Conservation (phyloP, 306 rosid genomes). For the Spatholobus suberectus region DNA sequence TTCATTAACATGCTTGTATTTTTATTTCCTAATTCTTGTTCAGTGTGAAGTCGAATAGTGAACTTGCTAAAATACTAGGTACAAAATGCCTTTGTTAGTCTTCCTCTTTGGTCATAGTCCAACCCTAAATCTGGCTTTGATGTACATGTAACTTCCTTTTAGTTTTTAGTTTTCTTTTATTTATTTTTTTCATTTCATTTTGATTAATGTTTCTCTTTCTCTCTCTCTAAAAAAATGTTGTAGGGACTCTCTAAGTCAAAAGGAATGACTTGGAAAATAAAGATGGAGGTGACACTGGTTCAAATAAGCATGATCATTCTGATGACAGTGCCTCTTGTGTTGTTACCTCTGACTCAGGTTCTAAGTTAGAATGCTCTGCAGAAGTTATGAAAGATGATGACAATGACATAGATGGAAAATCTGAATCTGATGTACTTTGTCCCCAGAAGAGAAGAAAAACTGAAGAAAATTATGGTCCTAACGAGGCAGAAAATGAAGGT, state of each 20-base stretch:
- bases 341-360: constrained; percentile 44
- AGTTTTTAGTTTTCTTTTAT: not conserved
- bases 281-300: constrained; percentile 41
- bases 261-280: constrained; percentile 47
- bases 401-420: constrained; percentile 39
- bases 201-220: not conserved
- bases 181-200: not conserved
- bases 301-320: constrained; percentile 46
- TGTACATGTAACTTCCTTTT: not conserved
- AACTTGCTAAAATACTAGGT: not conserved
- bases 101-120: not conserved
- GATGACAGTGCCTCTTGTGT: constrained; percentile 58
- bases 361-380: constrained; percentile 56
- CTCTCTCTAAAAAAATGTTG: not conserved
- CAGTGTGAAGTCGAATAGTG: not conserved
- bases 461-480: constrained; percentile 44
- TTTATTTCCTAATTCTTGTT: not conserved
- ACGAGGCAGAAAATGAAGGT: constrained; percentile 66
- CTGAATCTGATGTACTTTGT: constrained; percentile 53
- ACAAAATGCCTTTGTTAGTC: not conserved
- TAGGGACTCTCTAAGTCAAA: constrained; percentile 43
- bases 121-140: not conserved
- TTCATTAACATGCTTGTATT: not conserved
- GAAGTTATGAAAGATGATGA: constrained; percentile 48
- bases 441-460: constrained; percentile 74